A percentile compares a stretch with the other conserved stretches of the same genome.
Conservation (phyloP, 306 rosid species). For the Cicer cuneatum region DNA sequence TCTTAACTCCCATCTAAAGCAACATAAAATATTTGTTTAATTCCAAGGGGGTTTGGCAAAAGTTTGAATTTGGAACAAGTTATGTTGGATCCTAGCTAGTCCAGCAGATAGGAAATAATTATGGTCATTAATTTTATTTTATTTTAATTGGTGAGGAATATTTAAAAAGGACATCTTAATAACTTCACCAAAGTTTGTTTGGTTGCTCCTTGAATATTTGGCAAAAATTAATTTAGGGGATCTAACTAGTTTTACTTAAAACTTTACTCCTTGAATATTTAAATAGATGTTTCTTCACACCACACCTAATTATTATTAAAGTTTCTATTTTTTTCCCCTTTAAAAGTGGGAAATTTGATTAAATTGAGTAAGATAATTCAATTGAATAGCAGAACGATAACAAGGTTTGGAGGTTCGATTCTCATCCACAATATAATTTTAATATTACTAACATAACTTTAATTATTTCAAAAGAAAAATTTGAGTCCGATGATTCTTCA, state of each 20-base stretch:
- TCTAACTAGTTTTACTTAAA: constrained; percentile 22
- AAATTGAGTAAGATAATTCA: background rate
- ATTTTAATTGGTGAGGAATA: constrained; percentile 22
- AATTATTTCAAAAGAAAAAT: no score
- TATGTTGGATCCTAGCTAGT: constrained; percentile 28
- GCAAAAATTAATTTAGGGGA: constrained; percentile 1
- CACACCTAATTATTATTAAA: constrained; percentile 12
- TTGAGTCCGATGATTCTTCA: background rate
- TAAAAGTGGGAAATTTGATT: background rate
- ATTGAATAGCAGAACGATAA: no score
- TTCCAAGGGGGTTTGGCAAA: constrained; percentile 43
- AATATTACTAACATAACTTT: no score
- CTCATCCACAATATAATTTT: no score
- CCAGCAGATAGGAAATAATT: constrained; percentile 2
- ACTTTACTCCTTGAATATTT: no score
- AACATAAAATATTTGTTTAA: constrained; percentile 41
- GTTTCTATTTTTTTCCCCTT: background rate
- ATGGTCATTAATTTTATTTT: constrained; percentile 15
- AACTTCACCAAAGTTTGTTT: constrained; percentile 5
- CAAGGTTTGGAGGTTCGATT: no score
- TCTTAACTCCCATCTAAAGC: constrained; percentile 78
- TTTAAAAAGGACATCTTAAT: background rate
- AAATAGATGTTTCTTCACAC: background rate
- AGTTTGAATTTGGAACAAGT: constrained; percentile 34
- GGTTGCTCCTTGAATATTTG: background rate